Evolutionary conservation across 306 rosid genomes (phyloP).

Genomic region (Casuarina equisetifolia): DNA sequence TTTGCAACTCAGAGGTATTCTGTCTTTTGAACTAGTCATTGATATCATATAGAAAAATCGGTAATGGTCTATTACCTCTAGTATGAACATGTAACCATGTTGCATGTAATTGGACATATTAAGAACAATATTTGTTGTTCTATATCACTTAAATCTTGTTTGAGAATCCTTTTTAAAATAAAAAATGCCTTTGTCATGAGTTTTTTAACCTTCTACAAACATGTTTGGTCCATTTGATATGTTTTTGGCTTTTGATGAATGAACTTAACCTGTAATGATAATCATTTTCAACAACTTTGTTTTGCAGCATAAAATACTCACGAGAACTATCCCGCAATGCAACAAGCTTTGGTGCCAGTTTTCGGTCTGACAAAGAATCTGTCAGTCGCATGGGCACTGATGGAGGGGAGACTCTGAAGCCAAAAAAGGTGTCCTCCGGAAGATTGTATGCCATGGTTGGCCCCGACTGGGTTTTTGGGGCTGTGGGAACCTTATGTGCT

Average conservation of each 20-base stretch:
- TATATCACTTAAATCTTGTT: too few relatives aligned
- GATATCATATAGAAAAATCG: too few relatives aligned
- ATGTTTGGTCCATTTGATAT: background rate
- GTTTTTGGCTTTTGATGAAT: background rate
- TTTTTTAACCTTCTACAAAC: too few relatives aligned
- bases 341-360: constrained; percentile 76
- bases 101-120: too few relatives aligned
- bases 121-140: too few relatives aligned
- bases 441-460: constrained; percentile 83
- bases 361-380: constrained; percentile 90
- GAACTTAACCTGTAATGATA: background rate
- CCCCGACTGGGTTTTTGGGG: constrained; percentile 87
- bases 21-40: too few relatives aligned
- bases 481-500: constrained; percentile 68
- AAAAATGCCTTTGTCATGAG: too few relatives aligned
- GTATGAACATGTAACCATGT: too few relatives aligned
- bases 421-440: constrained; percentile 49
- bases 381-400: constrained; percentile 53
- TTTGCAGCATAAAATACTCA: constrained; percentile 60
- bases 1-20: too few relatives aligned
- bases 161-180: too few relatives aligned
- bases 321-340: constrained; percentile 68
- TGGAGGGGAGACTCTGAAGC: constrained; percentile 49
- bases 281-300: background rate
- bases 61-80: too few relatives aligned